Base-by-base conservation (phyloP, 2,329 filamentous ascomycete genomes). In the Thermothelomyces thermophilus region DNA sequence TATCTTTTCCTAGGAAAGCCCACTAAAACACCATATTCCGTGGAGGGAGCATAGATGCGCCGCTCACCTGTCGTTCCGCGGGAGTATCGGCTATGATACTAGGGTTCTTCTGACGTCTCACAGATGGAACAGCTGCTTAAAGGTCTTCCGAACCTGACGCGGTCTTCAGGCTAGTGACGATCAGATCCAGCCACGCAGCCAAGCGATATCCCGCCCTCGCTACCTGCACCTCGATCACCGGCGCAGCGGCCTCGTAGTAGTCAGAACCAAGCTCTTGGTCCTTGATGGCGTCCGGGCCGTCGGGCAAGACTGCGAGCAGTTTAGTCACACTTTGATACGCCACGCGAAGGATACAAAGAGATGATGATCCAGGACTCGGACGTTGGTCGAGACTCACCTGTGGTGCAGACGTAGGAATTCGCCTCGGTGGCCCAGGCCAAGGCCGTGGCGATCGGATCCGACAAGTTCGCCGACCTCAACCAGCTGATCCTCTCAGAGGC, bases 181-280 rank as follows among this genome's bases (percentile, higher is more conserved):
- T 81, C 58, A 74, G 67, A 61, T 86, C 82, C 53, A 87, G 67
- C 80, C 81, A 87, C 17, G 75, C 75, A 2, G 79, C 84, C 63
- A 88, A 72, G 42, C 85, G 75, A 63, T 80, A 85, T 10, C 85
- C 85, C 3, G 81, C 85, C 56, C 77, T 79, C 7, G 84, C 84
- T 53, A 89, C 72, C 62, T 84, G 79, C 52, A 77, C 62, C 65
- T 87, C 80, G 40, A 87, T 72, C 50, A 83, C 76, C 17, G 76
- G 79, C n/a, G 76, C 77, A 2, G 82, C 83, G 28, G 72, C 73
- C 28, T 80, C 71, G 60, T 80, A 86, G 65, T 87, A 87, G 30
- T 75, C 72, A 0, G 77, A 78, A 24, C 74, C 74, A 20, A 87
- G 70, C 61, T 86, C 82, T 64, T 80, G 70, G 16, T 74, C 76